Base-by-base conservation (phyloP, 1,139 yeast species). In the Geotrichum bryndzae region DNA sequence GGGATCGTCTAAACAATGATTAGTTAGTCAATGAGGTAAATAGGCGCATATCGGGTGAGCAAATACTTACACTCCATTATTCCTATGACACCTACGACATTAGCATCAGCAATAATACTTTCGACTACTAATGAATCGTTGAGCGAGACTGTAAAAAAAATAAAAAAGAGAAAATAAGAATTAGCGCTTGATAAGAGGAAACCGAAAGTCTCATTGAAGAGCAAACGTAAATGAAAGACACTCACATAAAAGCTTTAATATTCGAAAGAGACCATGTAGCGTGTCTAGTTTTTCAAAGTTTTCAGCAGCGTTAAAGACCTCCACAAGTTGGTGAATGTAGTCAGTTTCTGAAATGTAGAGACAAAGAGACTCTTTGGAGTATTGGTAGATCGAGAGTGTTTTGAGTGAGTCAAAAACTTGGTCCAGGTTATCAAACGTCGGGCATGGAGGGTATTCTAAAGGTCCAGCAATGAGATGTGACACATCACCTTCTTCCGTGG, bases 401-500 rank as follows among this genome's bases (percentile, higher is more conserved):
- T 53, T 54, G 56, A 85, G 72, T 57, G 5, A 84, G 75, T 48
- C 79, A 31, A 79, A 76, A 46, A 90, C 75, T 60, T 82, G 82
- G 1, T 75, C 69, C 63, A 75, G 76, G 46, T 76, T 70, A 25
- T 68, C 74, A 52, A 75, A 70, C 0, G 78, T 74, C 0, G 90
- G 90, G 5, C 75, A 76, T 13, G 83, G 81, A 0, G 97, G 97
- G 66, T 83, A 82, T 2, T 82, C 79, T 6, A 88, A 80, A 0
- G 96, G 96, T 0, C 96, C 96, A 0, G 94, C 87, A 53, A 90
- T 83, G 51, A 90, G 78, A 71, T 89, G 96, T 0, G 90, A 84
- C n/a, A 84, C 77, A 70, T 81, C 95, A 66, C 73, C 66, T 27
- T 68, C 73, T 45, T 68, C 69, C 70, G 69, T 56, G 74, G 79